Evolutionary conservation across 805 yeast species (phyloP), one percentile per base, ranked within the genome.

Genomic region (Schwanniomyces sp.): DNA sequence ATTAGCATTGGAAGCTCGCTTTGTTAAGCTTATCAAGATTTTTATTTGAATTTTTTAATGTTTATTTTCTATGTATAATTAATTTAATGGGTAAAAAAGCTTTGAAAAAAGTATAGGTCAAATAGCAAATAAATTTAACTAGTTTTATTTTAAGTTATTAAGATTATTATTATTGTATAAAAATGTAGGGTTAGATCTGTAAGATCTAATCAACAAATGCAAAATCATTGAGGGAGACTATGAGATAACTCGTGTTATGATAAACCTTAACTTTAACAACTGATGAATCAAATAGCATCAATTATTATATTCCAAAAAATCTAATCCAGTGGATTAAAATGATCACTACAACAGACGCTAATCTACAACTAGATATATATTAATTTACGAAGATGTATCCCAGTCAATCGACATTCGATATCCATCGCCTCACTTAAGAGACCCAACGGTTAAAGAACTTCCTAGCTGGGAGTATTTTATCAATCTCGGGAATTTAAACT

Each of bases 321-420:
- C n/a, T n/a, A n/a, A n/a, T n/a, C n/a, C n/a, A n/a, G n/a, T n/a
- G n/a, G n/a, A n/a, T n/a, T n/a, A n/a, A n/a, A n/a, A 21, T 21
- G 5, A 21, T 21, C 17, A 18, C 25, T 18, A 21, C 11, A 26
- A 40, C n/a, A n/a, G n/a, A n/a, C n/a, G 17, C 5, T 10, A n/a
- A 10, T 7, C 14, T 27, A 40, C 43, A 30, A 41, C 24, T 38
- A 14, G 8, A 36, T 36, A 5, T 18, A 26, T 37, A 37, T 25
- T 6, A 9, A 3, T n/a, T 17, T 18, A n/a, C n/a, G 25, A 36
- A 24, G 29, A 61, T 71, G 72, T 70, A 54, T 67, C 76, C 76
- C 72, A 66, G 67, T 68, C 59, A 64, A 24, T 80, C 83, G 85
- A 81, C 85, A 81, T 81, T 79, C 82, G 70, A 69, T 63, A 67